phyloP scores from a whole-genome alignment of 1,284 basidiomycete genomes.

The Cystobasidium sp. region DNA sequence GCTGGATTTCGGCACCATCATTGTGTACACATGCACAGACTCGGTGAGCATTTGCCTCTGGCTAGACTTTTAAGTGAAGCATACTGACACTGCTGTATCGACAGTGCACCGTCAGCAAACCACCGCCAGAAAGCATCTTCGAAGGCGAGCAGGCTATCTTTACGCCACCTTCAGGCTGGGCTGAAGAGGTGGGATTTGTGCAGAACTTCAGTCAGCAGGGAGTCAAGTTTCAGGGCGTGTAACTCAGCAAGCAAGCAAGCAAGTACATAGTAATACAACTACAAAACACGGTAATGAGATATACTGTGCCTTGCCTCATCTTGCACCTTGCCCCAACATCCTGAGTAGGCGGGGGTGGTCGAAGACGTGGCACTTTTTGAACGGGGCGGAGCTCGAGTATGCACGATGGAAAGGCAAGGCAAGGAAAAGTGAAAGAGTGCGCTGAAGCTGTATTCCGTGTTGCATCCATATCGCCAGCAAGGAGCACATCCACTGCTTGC shows the following conservation, averaged over 20 bases:
- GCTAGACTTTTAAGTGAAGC: neutral
- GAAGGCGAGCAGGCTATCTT: conserved; percentile 21
- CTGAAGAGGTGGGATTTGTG: conserved; percentile 36
- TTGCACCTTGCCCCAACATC: neutral
- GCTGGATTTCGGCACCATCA: conserved; percentile 44
- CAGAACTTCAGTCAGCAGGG: conserved; percentile 41
- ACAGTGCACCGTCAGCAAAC: conserved; percentile 12
- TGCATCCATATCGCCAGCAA: too few relatives aligned
- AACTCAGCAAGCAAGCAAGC: neutral
- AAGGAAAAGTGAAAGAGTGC: too few relatives aligned
- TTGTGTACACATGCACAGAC: conserved; percentile 35
- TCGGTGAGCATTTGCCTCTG: conserved; percentile 6
- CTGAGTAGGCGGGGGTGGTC: neutral
- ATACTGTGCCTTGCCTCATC: too few relatives aligned
- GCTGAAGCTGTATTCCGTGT: too few relatives aligned
- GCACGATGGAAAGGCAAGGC: neutral
- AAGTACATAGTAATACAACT: neutral
- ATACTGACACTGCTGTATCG: neutral
- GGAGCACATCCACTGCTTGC: too few relatives aligned
- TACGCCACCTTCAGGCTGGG: conserved; percentile 29
- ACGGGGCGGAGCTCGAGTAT: neutral
- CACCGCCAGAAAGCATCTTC: conserved; percentile 2
- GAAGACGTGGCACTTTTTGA: conserved; percentile 4
- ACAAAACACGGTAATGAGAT: too few relatives aligned
- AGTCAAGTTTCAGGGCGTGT: conserved; percentile 1